Conservation (phyloP, 257 asterid species). For the Nicotiana sylvestris region DNA sequence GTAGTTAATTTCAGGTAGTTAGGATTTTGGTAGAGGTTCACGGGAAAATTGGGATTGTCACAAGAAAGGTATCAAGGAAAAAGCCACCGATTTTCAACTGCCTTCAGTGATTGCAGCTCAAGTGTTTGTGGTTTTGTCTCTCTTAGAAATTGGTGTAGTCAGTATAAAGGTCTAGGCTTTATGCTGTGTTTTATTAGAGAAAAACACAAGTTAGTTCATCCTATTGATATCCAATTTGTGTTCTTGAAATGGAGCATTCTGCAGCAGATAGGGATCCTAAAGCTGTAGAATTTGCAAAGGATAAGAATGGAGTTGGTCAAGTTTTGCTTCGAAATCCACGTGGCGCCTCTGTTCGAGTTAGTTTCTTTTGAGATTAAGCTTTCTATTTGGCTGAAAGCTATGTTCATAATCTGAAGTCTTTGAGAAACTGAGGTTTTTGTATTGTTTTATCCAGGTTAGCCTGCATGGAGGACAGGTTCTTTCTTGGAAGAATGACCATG, state of each 20-base stretch:
- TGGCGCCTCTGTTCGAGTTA: constrained; percentile 70
- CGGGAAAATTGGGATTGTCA: constrained; percentile 49
- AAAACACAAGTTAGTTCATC: constrained; percentile 13
- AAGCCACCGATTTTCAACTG: constrained; percentile 33
- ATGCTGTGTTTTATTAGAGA: constrained; percentile 11
- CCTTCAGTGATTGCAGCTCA: constrained; percentile 14
- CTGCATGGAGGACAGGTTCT: constrained; percentile 95
- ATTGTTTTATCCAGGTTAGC: constrained; percentile 52
- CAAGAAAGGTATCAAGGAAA: constrained; percentile 34
- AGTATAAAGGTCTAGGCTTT: neutral
- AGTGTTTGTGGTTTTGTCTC: constrained; percentile 1
- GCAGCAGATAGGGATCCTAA: constrained; percentile 36
- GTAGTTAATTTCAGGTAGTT: constrained; percentile 39
- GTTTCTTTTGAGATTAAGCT: constrained; percentile 20
- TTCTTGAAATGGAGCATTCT: constrained; percentile 55
- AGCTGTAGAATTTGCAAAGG: constrained; percentile 51
- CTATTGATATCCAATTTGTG: constrained; percentile 23
- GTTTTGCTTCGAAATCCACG: constrained; percentile 60
- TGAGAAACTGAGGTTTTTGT: neutral
- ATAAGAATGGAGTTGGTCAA: constrained; percentile 54
- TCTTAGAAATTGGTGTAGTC: neutral
- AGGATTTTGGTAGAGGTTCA: constrained; percentile 48
- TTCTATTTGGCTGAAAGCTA: neutral
- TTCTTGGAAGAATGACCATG: constrained; percentile 72
- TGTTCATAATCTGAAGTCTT: neutral